Percentiles rank a stretch among this genome's conserved stretches.
Evolutionary conservation across 2,329 filamentous ascomycete species (phyloP).

Genomic region (Phaeomoniella chlamydospora): DNA sequence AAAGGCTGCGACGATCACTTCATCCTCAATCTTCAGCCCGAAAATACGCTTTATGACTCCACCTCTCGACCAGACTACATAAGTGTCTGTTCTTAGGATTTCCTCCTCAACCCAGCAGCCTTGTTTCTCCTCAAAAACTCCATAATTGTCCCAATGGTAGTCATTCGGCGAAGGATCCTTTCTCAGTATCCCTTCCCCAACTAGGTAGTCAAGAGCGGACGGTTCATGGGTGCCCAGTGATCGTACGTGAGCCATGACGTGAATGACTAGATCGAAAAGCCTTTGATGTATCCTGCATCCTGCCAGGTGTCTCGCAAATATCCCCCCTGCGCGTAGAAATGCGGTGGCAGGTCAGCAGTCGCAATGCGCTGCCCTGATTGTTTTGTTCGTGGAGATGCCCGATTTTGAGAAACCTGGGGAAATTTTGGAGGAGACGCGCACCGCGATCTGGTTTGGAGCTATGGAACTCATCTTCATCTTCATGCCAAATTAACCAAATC

Average conservation of each 20-base stretch:
- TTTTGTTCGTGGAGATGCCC: background rate
- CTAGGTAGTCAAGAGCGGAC: slow-evolving; percentile 65
- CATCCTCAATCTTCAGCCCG: slow-evolving; percentile 73
- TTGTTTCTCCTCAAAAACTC: slow-evolving; percentile 26
- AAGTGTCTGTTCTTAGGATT: slow-evolving; percentile 57
- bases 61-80: slow-evolving; percentile 81
- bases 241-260: slow-evolving; percentile 74
- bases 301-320: background rate
- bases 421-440: background rate
- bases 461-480: no score
- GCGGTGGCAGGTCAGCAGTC: no score
- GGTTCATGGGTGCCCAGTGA: slow-evolving; percentile 88
- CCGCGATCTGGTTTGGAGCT: background rate
- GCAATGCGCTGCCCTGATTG: background rate
- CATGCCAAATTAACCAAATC: no score
- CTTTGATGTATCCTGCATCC: background rate
- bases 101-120: slow-evolving; percentile 53
- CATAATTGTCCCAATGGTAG: slow-evolving; percentile 63
- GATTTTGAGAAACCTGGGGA: background rate
- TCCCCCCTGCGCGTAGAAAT: no score
- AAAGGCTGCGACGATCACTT: slow-evolving; percentile 72
- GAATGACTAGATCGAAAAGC: background rate
- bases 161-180: slow-evolving; percentile 47
- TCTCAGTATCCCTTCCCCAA: slow-evolving; percentile 64
- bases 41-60: slow-evolving; percentile 74